These are phyloP conservation scores for Rossbeevera mucosa DNA, from an alignment of 768 basidiomycete genomes.

Conservation along the genomic window DNA sequence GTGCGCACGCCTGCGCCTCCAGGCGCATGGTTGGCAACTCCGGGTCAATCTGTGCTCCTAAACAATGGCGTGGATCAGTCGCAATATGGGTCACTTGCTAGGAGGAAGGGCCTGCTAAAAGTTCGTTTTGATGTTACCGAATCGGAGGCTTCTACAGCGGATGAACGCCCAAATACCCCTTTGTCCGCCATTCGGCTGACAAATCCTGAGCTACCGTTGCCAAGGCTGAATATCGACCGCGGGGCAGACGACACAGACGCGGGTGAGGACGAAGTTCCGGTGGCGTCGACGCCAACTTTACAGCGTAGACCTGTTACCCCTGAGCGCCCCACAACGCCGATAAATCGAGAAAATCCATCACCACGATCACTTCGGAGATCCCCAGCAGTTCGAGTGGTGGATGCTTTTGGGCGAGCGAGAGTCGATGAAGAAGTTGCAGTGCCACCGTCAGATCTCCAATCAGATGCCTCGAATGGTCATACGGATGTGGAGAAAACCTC, in stretches of 20 bases:
- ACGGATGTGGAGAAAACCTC: slow-evolving; percentile 16
- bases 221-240: slow-evolving; percentile 1
- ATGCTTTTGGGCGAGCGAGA: slow-evolving; percentile 62
- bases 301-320: slow-evolving; percentile 17
- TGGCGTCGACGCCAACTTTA: slow-evolving; percentile 1
- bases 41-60: slow-evolving; percentile 32
- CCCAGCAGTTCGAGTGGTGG: slow-evolving; percentile 58
- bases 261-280: slow-evolving; percentile 4
- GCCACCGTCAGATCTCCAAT: neutral
- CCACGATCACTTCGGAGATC: slow-evolving; percentile 42
- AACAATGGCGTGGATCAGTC: slow-evolving; percentile 22
- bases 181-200: slow-evolving; percentile 24
- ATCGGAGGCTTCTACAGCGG: slow-evolving; percentile 30
- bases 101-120: slow-evolving; percentile 56
- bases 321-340: slow-evolving; percentile 23
- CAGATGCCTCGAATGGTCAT: slow-evolving; percentile 5
- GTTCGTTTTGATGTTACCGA: slow-evolving; percentile 64
- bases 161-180: slow-evolving; percentile 24
- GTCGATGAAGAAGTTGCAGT: slow-evolving; percentile 7
- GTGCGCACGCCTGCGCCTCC: slow-evolving; percentile 62
- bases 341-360: slow-evolving; percentile 22
- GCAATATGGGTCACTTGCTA: slow-evolving; percentile 32
- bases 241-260: slow-evolving; percentile 8
- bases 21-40: slow-evolving; percentile 63
- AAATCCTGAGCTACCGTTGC: slow-evolving; percentile 18